These are phyloP conservation scores for Thalassiosira mediterranea DNA, from an alignment of 352 stramenopile genomes.

Conservation along the genomic window DNA sequence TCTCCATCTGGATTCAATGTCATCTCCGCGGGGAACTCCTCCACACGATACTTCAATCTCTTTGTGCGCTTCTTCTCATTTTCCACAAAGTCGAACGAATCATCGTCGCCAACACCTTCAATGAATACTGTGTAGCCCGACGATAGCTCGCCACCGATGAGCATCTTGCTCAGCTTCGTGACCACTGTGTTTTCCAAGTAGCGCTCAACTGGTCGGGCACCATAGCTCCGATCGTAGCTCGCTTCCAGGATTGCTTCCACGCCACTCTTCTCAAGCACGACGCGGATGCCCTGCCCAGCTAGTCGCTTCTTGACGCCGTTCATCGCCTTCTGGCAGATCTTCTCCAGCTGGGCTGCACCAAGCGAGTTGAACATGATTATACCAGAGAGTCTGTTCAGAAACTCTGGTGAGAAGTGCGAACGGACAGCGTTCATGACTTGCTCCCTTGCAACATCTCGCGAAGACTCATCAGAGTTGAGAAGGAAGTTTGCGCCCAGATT, in stretches of 20 bases:
- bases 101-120: slow-evolving; percentile 61
- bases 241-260: slow-evolving; percentile 90
- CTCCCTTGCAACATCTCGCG: slow-evolving; percentile 62
- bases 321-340: slow-evolving; percentile 94
- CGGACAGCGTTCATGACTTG: slow-evolving; percentile 89
- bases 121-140: slow-evolving; percentile 78
- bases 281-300: slow-evolving; percentile 85
- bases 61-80: slow-evolving; percentile 46
- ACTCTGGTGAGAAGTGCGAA: slow-evolving; percentile 91
- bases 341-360: slow-evolving; percentile 86
- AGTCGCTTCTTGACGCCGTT: slow-evolving; percentile 78
- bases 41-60: slow-evolving; percentile 50
- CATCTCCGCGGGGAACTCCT: slow-evolving; percentile 48
- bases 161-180: slow-evolving; percentile 85
- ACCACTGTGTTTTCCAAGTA: slow-evolving; percentile 95
- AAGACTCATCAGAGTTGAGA: slow-evolving; percentile 68
- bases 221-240: slow-evolving; percentile 93
- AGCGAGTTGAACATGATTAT: slow-evolving; percentile 97
- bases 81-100: slow-evolving; percentile 57
- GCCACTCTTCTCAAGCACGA: slow-evolving; percentile 83
- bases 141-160: slow-evolving; percentile 75
- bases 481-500: slow-evolving; percentile 94
- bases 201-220: slow-evolving; percentile 93
- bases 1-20: slow-evolving; percentile 58
- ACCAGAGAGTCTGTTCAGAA: slow-evolving; percentile 96